phyloP scores from a whole-genome alignment of 2,329 filamentous ascomycete species.

The Penicillium palitans region DNA sequence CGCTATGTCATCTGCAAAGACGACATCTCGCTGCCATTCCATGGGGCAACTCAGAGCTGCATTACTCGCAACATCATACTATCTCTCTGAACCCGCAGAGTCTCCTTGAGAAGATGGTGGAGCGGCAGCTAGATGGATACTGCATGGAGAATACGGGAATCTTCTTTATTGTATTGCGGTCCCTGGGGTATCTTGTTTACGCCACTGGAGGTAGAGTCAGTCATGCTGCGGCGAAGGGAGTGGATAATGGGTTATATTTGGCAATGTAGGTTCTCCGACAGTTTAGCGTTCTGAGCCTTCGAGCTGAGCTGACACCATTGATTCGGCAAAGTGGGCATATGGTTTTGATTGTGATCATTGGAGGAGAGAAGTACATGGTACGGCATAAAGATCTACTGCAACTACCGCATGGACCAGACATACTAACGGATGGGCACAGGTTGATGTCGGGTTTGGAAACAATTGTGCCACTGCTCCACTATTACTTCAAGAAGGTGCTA shows the following conservation, averaged over 20 bases:
- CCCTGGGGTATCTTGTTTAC: constrained; percentile 56
- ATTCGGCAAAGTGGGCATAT: constrained; percentile 51
- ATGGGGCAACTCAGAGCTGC: constrained; percentile 59
- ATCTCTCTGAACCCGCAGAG: constrained; percentile 52
- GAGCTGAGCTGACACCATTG: background rate
- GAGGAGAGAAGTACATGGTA: constrained; percentile 47
- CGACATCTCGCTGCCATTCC: constrained; percentile 52
- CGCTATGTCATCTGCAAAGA: constrained; percentile 39
- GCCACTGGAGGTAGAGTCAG: constrained; percentile 55
- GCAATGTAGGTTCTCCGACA: constrained; percentile 45
- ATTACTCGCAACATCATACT: constrained; percentile 53
- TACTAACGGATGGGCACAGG: constrained; percentile 25
- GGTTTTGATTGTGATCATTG: constrained; percentile 60
- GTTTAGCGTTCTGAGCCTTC: background rate
- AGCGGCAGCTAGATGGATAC: constrained; percentile 55
- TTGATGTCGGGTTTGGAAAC: constrained; percentile 66
- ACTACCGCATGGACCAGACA: background rate
- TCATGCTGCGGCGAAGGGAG: constrained; percentile 35
- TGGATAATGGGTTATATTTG: constrained; percentile 43
- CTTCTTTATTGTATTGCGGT: constrained; percentile 53
- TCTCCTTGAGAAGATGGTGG: constrained; percentile 56
- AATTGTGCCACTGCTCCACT: constrained; percentile 61
- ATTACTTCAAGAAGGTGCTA: constrained; percentile 48
- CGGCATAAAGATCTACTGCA: constrained; percentile 1
- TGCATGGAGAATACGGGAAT: constrained; percentile 62